These are phyloP conservation scores for Trichosporon asahii DNA, from an alignment of 1,284 basidiomycete genomes.

Conservation along the genomic window DNA sequence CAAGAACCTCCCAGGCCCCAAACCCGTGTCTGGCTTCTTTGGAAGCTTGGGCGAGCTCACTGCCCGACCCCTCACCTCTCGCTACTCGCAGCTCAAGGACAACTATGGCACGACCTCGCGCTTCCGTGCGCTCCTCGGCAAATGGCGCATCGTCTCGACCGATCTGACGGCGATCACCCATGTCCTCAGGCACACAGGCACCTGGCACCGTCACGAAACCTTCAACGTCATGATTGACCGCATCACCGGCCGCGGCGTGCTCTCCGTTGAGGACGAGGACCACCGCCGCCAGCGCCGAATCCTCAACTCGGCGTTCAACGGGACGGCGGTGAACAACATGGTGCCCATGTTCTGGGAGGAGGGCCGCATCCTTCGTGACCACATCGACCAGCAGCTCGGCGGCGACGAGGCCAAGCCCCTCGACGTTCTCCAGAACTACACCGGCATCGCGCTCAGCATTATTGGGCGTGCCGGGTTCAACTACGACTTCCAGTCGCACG, in stretches of 20 bases:
- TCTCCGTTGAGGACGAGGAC: constrained; percentile 53
- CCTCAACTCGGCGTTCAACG: constrained; percentile 54
- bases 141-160: constrained; percentile 58
- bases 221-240: constrained; percentile 58
- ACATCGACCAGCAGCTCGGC: constrained; percentile 30
- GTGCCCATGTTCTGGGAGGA: constrained; percentile 65
- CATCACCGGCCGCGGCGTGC: constrained; percentile 45
- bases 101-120: constrained; percentile 28
- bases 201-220: constrained; percentile 65
- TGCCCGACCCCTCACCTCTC: background rate
- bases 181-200: constrained; percentile 61
- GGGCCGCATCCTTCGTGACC: constrained; percentile 55
- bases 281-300: constrained; percentile 58
- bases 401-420: constrained; percentile 42
- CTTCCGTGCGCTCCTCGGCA: constrained; percentile 31
- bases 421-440: constrained; percentile 63
- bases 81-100: background rate
- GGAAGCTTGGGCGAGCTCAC: constrained; percentile 6
- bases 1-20: constrained; percentile 22
- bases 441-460: constrained; percentile 64
- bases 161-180: constrained; percentile 62
- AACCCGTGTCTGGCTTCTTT: constrained; percentile 12
- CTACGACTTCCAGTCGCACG: constrained; percentile 58
- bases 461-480: constrained; percentile 70
- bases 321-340: constrained; percentile 46